Percentiles rank a stretch among this genome's conserved stretches.
These are phyloP conservation scores for Cutaneotrichosporon daszewskae DNA, from an alignment of 1,284 basidiomycete genomes.

Conservation along the genomic window DNA sequence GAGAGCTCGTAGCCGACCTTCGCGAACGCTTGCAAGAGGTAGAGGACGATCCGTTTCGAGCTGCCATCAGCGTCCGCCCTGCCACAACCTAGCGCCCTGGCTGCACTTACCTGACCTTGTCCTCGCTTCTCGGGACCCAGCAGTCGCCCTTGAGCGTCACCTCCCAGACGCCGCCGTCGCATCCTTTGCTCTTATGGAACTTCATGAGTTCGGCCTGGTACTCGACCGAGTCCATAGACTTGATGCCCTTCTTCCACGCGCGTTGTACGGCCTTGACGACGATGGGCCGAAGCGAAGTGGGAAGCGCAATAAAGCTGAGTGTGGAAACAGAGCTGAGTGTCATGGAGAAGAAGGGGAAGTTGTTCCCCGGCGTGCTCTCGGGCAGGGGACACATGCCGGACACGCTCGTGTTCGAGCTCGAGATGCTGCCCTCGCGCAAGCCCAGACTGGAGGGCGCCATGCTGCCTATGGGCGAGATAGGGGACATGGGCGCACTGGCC, in stretches of 20 bases:
- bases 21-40: slow-evolving; percentile 38
- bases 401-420: background rate
- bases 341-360: slow-evolving; percentile 41
- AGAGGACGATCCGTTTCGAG: slow-evolving; percentile 41
- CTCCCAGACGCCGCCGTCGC: slow-evolving; percentile 45
- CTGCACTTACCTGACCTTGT: slow-evolving; percentile 41
- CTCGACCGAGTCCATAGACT: slow-evolving; percentile 30
- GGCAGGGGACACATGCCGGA: slow-evolving; percentile 34
- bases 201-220: slow-evolving; percentile 39
- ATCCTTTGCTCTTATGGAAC: slow-evolving; percentile 37
- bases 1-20: slow-evolving; percentile 31
- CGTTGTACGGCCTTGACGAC: slow-evolving; percentile 32
- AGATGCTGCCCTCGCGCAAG: too few relatives aligned
- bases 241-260: slow-evolving; percentile 36
- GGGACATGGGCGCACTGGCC: background rate
- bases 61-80: slow-evolving; percentile 11
- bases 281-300: slow-evolving; percentile 22
- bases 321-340: slow-evolving; percentile 36
- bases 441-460: too few relatives aligned
- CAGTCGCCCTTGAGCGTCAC: slow-evolving; percentile 34
- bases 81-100: background rate
- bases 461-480: background rate
- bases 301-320: slow-evolving; percentile 40
- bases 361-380: slow-evolving; percentile 6
- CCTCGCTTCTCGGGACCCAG: slow-evolving; percentile 36